phyloP scores from a whole-genome alignment of 345 rosid genomes.

The Eucalyptus sideroxylon region DNA sequence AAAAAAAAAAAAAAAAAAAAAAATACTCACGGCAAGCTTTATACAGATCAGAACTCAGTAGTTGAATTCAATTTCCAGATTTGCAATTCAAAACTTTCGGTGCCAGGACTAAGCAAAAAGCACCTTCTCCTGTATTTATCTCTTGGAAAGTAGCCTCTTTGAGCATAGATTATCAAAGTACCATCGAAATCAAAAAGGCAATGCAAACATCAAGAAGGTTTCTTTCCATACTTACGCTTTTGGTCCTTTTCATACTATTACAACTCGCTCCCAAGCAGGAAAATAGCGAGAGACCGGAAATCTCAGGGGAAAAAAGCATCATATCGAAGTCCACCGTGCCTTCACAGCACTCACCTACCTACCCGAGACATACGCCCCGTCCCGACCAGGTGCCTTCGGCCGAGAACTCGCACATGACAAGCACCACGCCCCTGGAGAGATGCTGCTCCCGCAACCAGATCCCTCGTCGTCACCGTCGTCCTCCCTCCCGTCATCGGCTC shows the following conservation, averaged over 20 bases:
- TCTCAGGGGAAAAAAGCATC: no score
- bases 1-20: background rate
- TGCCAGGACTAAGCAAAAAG: background rate
- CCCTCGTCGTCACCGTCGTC: no score
- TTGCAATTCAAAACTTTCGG: background rate
- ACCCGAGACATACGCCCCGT: no score
- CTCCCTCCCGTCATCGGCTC: no score
- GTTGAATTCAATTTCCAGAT: background rate
- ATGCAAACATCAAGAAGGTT: background rate
- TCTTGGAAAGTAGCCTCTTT: background rate
- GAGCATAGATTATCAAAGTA: background rate
- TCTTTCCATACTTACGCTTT: background rate
- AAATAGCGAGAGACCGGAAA: no score
- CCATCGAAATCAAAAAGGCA: background rate
- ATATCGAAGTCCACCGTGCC: conserved; percentile 18
- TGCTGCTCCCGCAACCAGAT: background rate
- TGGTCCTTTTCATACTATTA: background rate
- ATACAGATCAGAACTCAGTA: background rate
- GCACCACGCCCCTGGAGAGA: background rate
- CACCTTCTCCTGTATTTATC: background rate
- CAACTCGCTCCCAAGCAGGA: background rate
- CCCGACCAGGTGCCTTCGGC: no score
- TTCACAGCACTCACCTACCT: background rate
- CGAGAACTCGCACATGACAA: no score
- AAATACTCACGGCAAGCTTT: background rate